Evolutionary conservation across 441 rosid genomes (phyloP).

Genomic region (Corymbia calophylla): DNA sequence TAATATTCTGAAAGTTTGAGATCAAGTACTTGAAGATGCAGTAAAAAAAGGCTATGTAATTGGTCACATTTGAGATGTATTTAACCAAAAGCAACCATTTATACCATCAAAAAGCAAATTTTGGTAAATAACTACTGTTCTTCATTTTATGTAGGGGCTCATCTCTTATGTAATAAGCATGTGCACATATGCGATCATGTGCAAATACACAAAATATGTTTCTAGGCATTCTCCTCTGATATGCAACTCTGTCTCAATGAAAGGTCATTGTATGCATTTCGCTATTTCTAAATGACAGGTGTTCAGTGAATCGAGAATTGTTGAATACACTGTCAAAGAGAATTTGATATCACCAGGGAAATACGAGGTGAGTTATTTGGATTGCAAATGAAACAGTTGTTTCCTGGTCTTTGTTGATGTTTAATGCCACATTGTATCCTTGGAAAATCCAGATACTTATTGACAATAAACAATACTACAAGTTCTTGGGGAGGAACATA

Average conservation of each 20-base stretch:
- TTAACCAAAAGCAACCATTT: neutral
- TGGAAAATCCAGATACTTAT: slow-evolving; percentile 43
- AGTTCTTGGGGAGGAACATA: slow-evolving; percentile 58
- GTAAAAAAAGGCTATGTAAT: neutral
- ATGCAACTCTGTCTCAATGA: neutral
- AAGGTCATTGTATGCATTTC: neutral
- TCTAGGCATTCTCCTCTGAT: neutral
- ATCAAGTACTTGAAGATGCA: neutral
- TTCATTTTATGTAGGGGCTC: neutral
- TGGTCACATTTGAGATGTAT: neutral
- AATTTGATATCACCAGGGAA: slow-evolving; percentile 33
- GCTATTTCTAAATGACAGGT: slow-evolving; percentile 21
- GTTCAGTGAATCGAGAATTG: slow-evolving; percentile 66
- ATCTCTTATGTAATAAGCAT: neutral
- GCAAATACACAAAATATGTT: neutral
- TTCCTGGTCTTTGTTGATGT: neutral
- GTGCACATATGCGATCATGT: neutral
- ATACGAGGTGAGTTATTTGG: slow-evolving; percentile 46
- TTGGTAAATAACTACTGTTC: neutral
- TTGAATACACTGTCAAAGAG: slow-evolving; percentile 55
- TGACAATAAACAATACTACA: slow-evolving; percentile 78
- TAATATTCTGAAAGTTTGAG: neutral
- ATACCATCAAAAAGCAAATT: neutral
- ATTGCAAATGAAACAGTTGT: neutral
- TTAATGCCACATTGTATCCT: neutral